Evolutionary conservation across 2,329 filamentous ascomycete genomes (phyloP).

Genomic region (Exutisphaerella laricina): DNA sequence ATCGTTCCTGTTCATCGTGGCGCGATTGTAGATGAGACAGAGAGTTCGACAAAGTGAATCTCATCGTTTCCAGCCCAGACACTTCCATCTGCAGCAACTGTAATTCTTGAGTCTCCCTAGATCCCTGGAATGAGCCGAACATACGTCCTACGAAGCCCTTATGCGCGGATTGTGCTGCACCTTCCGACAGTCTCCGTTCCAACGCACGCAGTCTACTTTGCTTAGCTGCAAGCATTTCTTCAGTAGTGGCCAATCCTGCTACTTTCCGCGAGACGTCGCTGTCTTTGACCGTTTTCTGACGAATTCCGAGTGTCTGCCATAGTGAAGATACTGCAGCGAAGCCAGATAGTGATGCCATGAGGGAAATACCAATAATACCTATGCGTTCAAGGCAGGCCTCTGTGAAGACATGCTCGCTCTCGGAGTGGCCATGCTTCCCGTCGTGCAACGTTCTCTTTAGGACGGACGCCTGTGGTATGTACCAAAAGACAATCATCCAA

Average conservation of each 20-base stretch:
- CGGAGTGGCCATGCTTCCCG: conserved; percentile 28
- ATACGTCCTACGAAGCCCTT: conserved; percentile 67
- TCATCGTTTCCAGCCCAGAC: conserved; percentile 73
- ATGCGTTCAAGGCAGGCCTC: conserved; percentile 60
- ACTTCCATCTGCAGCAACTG: conserved; percentile 66
- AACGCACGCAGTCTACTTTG: conserved; percentile 65
- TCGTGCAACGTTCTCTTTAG: conserved; percentile 38
- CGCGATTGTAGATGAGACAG: conserved; percentile 59
- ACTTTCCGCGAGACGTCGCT: conserved; percentile 71
- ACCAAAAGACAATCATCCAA: conserved; percentile 74
- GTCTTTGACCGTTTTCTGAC: conserved; percentile 56
- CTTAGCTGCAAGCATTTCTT: conserved; percentile 73
- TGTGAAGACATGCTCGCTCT: conserved; percentile 44
- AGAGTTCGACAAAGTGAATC: conserved; percentile 61
- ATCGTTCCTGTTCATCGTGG: conserved; percentile 58
- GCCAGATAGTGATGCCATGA: conserved; percentile 83
- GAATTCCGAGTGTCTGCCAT: conserved; percentile 74
- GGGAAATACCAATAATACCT: conserved; percentile 75
- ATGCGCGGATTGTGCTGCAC: conserved; percentile 29
- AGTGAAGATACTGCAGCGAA: conserved; percentile 84
- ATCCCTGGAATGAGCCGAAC: conserved; percentile 64
- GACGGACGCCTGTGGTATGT: conserved; percentile 37
- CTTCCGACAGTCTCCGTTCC: conserved; percentile 56
- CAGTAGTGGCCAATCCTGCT: conserved; percentile 69
- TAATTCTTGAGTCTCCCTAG: conserved; percentile 52